Conservation (phyloP, 2,329 filamentous ascomycete genomes). For the Penicillium crustosum region DNA sequence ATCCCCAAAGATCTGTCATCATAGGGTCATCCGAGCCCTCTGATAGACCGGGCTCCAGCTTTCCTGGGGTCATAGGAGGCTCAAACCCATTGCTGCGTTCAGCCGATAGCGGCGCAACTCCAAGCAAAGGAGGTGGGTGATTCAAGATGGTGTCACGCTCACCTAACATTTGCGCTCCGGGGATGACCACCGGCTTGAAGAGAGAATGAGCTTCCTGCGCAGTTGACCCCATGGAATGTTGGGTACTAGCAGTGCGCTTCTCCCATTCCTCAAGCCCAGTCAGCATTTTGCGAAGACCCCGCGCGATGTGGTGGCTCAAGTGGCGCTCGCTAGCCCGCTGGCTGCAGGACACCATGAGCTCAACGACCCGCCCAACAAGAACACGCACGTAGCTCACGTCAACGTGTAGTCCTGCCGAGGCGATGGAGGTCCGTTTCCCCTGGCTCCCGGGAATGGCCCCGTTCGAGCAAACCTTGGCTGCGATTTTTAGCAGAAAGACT, state of each 20-base stretch:
- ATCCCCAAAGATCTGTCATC: constrained; percentile 45
- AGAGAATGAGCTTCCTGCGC: constrained; percentile 32
- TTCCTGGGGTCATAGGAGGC: constrained; percentile 13
- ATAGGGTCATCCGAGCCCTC: constrained; percentile 42
- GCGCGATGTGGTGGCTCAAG: constrained; percentile 42
- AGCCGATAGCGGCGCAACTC: constrained; percentile 41
- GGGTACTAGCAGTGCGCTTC: constrained; percentile 29
- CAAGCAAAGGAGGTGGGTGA: constrained; percentile 38
- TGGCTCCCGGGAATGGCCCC: constrained; percentile 33
- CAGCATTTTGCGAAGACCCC: constrained; percentile 42
- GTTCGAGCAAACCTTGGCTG: constrained; percentile 41
- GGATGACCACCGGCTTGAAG: constrained; percentile 39
- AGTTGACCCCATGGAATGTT: constrained; percentile 23
- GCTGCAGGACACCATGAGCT: constrained; percentile 42
- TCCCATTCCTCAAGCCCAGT: constrained; percentile 43
- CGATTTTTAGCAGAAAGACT: constrained; percentile 48
- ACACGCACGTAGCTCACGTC: constrained; percentile 39
- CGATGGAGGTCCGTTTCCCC: constrained; percentile 41
- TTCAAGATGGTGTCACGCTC: constrained; percentile 39
- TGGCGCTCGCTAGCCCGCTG: constrained; percentile 43
- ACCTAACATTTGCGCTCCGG: constrained; percentile 39
- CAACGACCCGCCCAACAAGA: constrained; percentile 36
- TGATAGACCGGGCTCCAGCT: constrained; percentile 35
- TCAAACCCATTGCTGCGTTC: constrained; percentile 38
- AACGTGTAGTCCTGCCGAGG: constrained; percentile 37